Percentiles rank a stretch among this genome's conserved stretches.
These are phyloP conservation scores for Xylaria venustula DNA, from an alignment of 495 filamentous ascomycete species.

Conservation along the genomic window DNA sequence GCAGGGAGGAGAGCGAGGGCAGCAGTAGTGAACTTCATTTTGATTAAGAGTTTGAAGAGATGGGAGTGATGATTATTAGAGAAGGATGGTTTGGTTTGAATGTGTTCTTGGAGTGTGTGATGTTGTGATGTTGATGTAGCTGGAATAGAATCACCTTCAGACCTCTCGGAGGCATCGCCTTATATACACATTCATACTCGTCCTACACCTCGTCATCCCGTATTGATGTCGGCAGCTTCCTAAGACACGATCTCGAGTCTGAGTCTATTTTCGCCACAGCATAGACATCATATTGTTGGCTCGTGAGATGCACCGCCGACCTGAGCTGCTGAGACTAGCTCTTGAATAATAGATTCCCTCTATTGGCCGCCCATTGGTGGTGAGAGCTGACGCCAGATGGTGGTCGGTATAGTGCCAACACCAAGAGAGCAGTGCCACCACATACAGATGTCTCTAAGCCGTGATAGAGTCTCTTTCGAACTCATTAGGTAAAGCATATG, in stretches of 20 bases:
- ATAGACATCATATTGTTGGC: neutral
- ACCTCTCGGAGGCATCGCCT: neutral
- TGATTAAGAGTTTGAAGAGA: constrained; percentile 5
- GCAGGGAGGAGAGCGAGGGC: constrained; percentile 25
- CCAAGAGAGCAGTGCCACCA: neutral
- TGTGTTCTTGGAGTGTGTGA: neutral
- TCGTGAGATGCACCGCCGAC: neutral
- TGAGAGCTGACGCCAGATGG: neutral
- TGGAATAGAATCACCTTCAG: neutral
- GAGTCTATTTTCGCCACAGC: constrained; percentile 4
- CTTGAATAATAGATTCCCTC: neutral
- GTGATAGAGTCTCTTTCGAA: neutral
- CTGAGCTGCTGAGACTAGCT: neutral
- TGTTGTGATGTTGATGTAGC: neutral
- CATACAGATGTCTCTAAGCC: neutral
- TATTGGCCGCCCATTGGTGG: neutral
- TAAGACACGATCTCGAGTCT: neutral
- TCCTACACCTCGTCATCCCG: neutral
- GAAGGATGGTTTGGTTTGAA: neutral
- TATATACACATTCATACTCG: constrained; percentile 4
- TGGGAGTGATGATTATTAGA: neutral
- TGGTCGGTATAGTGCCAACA: neutral
- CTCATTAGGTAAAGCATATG: neutral
- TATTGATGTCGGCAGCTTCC: neutral
- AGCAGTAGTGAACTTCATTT: constrained; percentile 30